Evolutionary conservation across 2,329 filamentous ascomycete genomes (phyloP).

Genomic region (Apiospora arundinis): DNA sequence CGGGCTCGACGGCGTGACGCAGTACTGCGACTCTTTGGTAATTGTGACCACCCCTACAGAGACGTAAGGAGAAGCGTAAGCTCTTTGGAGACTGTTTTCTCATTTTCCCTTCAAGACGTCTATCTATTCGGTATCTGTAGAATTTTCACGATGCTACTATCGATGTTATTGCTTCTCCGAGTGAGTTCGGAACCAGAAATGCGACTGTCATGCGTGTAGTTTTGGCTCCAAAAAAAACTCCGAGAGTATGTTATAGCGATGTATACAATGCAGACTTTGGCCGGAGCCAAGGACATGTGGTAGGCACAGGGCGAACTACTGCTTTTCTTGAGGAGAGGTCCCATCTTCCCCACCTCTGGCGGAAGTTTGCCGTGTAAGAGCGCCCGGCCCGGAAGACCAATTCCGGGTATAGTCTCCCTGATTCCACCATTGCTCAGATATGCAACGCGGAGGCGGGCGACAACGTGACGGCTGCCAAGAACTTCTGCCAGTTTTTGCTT

Average conservation of each 20-base stretch:
- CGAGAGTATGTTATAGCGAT: background rate
- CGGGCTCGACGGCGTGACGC: slow-evolving; percentile 14
- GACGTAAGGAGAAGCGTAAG: background rate
- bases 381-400: background rate
- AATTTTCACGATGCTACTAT: too few relatives aligned
- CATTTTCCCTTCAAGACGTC: too few relatives aligned
- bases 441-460: background rate
- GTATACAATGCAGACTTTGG: background rate
- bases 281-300: background rate
- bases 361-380: background rate
- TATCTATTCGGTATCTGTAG: too few relatives aligned
- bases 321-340: background rate
- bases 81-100: too few relatives aligned
- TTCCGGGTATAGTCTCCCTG: background rate
- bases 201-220: too few relatives aligned
- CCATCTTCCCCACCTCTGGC: background rate
- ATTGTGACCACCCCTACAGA: background rate
- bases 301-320: background rate
- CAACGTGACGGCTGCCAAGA: background rate
- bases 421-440: background rate
- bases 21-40: slow-evolving; percentile 18
- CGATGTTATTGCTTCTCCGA: too few relatives aligned
- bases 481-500: background rate
- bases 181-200: too few relatives aligned
- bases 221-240: too few relatives aligned